Base-by-base conservation (phyloP, 2,329 filamentous ascomycete species). In the Hypoxylon sp. region DNA sequence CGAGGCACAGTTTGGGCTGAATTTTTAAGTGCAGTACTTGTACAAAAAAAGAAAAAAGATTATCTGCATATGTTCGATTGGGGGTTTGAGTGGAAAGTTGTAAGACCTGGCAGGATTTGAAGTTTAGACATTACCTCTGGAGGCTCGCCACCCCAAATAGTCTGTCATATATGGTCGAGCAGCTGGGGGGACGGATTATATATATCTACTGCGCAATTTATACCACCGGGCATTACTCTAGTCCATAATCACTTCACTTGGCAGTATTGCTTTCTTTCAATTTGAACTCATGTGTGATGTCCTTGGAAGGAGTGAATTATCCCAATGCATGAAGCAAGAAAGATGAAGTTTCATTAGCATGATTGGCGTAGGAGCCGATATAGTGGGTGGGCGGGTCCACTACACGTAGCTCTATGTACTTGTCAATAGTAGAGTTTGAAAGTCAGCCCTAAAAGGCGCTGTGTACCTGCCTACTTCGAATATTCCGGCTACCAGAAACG, bases 91-190 rank as follows among this genome's bases (percentile, higher is more conserved):
- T 58, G 53, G 66, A 64, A 68, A 68, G 56, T 56, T 59, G 40
- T 17, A 44, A 44, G 51, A 64, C 59, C 65, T 59, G 61, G 62
- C 51, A 55, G 62, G 64, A 64, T 70, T 72, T 35, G 17, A 59
- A 66, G 61, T 61, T 53, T 68, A 70, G 65, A 70, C 40, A 58
- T 64, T 67, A 61, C 64, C 22, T 55, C 53, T 68, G 63, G 69
- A 64, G 69, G 65, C 62, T 66, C 42, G 61, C 63, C 50, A 61
- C 53, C 54, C 54, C 55, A 14, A 57, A 64, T 69, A 72, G 64
- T 72, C 71, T 73, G 69, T 71, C 68, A 72, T 61, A 64, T 75
- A 72, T 56, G 72, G 66, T 66, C 59, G 60, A 61, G 61, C 60
- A 63, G 10, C 60, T 57, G 54, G 66, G 70, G 62, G 64, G 67